Base-by-base conservation (phyloP, 306 rosid genomes). In the Mimosa bimucronata region DNA sequence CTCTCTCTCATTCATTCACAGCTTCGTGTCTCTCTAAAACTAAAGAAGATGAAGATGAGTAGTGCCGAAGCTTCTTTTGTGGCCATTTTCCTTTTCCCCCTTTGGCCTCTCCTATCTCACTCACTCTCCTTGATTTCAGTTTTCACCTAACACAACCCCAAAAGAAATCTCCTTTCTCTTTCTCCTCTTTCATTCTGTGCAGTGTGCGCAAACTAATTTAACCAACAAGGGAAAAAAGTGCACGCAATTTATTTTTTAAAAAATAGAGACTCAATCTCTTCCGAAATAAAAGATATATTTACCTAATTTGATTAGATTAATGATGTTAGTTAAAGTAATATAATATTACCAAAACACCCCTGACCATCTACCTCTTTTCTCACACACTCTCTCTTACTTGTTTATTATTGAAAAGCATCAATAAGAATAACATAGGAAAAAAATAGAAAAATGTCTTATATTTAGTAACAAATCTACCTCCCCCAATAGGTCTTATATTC, bases 51-150 rank as follows among this genome's bases (percentile, higher is more conserved):
- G 62, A 55, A 7, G 28, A 55, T n/a, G 19, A 23, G 21, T 66
- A 66, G 50, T 72, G 45, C 76, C 81, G 90, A 87, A 82, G 90
- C 88, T 84, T 87, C 86, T 87, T 87, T 79, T 81, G 84, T 71
- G 46, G 74, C 84, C 77, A 52, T 29, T 28, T 2, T 52, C 31
- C 30, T 34, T 30, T 30, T 67, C 29, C 19, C 72, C 15, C 15
- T 28, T 57, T 52, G 21, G 15, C 65, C 48, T 21, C 44, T 18
- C 65, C 48, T 21, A 34, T 18, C 52, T 21, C 5, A 31, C 14
- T 66, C 45, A 2, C 57, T 52, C 57, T 52, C 50, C 29, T 67
- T 19, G 19, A 60, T 75, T 37, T 23, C 73, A 45, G 48, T 74
- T 58, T 31, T n/a, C 46, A 10, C 4, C 1, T 40, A 30, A 34